Base-by-base conservation (phyloP, 148 eudicot genomes). In the Cornus suecica region DNA sequence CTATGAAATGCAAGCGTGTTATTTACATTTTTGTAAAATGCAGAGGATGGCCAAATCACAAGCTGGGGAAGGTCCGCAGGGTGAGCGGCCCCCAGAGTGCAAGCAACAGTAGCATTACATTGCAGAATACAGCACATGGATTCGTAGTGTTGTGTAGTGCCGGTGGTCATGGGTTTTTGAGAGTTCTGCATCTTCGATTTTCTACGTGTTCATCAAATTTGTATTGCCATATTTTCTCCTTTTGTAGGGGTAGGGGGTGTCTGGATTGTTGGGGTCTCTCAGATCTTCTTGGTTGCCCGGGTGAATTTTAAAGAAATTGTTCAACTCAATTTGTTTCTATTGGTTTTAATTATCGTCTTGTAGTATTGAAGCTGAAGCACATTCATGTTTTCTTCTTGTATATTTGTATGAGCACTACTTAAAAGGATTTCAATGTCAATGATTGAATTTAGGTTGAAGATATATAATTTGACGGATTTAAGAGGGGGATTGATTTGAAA, bases 11-110 rank as follows among this genome's bases (percentile, higher is more conserved):
- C 42, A 37, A 1, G 42, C 25, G 23, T 37, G 10, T n/a, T 22
- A 6, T 58, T 58, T 58, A 58, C 62, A 5, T 22, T 72, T 71
- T 48, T 71, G 67, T 30, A 24, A 72, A 54, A 25, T 81, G 76
- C 85, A 90, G 97, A 90, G 86, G 81, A 76, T 81, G 70, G 82
- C 86, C 37, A 82, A 76, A 74, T 83, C 82, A 31, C 85, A 62
- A 9, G 60, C 23, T 72, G 87, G 74, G 15, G 85, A 65, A 64
- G 91, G 87, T 32, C 84, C 73, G n/a, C 84, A 83, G 64, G 86
- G 91, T 28, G 97, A 90, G 77, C 92, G 85, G 11, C 94, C 91
- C n/a, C 89, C 91, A 5, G 93, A 90, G 78, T 90, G 94, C 91
- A 90, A 90, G 87, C 91, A 89, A 73, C 93, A 90, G 76, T 92